Conservation (phyloP, 2,329 filamentous ascomycete species). For the Trichophyton benhamiae region DNA sequence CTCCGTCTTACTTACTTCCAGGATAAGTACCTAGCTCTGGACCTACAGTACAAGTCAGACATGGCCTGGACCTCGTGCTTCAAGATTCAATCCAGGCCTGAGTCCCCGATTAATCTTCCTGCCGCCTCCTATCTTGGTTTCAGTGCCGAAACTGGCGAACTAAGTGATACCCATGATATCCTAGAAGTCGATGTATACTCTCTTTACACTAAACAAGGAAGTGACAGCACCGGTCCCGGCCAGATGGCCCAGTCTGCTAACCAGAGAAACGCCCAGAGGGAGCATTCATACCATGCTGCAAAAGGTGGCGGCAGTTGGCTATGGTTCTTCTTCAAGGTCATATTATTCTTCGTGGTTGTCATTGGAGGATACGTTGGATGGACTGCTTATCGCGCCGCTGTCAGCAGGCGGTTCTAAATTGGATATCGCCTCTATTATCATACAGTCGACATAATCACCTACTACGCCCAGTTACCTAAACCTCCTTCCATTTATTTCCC, state of each 20-base stretch:
- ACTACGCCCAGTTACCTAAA: background rate
- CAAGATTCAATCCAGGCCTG: constrained; percentile 47
- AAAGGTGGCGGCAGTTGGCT: constrained; percentile 43
- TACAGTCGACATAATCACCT: background rate
- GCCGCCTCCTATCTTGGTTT: constrained; percentile 53
- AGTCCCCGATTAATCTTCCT: constrained; percentile 66
- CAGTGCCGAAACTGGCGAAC: constrained; percentile 73
- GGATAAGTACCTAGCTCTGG: constrained; percentile 79
- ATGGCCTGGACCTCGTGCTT: constrained; percentile 87
- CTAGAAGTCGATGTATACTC: constrained; percentile 77
- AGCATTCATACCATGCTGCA: background rate
- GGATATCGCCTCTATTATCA: background rate
- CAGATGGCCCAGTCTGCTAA: constrained; percentile 14
- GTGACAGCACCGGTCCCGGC: constrained; percentile 18
- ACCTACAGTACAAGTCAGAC: constrained; percentile 87
- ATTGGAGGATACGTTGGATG: constrained; percentile 74
- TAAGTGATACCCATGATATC: constrained; percentile 96
- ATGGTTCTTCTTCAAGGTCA: constrained; percentile 68
- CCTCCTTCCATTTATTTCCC: background rate
- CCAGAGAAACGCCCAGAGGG: constrained; percentile 16
- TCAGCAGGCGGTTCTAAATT: constrained; percentile 30
- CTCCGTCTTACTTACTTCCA: constrained; percentile 89
- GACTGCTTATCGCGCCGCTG: constrained; percentile 61
- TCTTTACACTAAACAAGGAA: constrained; percentile 55
- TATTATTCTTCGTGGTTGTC: constrained; percentile 58